Conservation (phyloP, 2,329 filamentous ascomycete species). For the Aspergillus pseudoviridinutans region DNA sequence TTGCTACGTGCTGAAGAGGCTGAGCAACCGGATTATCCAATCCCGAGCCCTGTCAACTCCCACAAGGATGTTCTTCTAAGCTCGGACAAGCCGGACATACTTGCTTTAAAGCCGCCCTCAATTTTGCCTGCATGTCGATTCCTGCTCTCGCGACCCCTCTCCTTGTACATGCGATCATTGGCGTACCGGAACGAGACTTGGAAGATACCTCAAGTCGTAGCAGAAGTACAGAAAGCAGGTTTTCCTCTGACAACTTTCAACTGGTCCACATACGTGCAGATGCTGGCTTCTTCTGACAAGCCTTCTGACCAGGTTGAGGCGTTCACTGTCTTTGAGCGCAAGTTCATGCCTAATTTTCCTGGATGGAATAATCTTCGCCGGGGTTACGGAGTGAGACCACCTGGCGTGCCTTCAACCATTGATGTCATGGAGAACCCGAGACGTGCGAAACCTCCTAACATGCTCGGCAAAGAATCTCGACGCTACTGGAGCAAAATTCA, state of each 20-base stretch:
- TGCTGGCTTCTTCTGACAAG: slow-evolving; percentile 58
- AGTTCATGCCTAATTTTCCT: slow-evolving; percentile 73
- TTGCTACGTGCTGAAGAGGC: slow-evolving; percentile 4
- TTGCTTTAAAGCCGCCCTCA: not conserved
- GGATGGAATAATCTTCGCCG: slow-evolving; percentile 58
- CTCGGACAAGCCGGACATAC: not conserved
- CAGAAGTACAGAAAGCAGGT: slow-evolving; percentile 58
- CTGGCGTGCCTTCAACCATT: slow-evolving; percentile 24
- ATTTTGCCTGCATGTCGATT: slow-evolving; percentile 44
- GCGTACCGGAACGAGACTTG: slow-evolving; percentile 50
- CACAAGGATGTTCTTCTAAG: slow-evolving; percentile 4
- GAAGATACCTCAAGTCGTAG: slow-evolving; percentile 50
- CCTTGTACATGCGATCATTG: slow-evolving; percentile 51
- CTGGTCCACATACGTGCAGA: slow-evolving; percentile 74
- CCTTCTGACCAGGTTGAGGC: slow-evolving; percentile 55
- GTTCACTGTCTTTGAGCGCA: slow-evolving; percentile 69
- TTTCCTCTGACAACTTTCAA: slow-evolving; percentile 72
- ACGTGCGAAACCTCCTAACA: slow-evolving; percentile 16
- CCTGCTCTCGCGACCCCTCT: slow-evolving; percentile 47
- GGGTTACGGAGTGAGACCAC: slow-evolving; percentile 29
- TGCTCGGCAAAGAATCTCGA: slow-evolving; percentile 30
- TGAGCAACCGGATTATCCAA: slow-evolving; percentile 10
- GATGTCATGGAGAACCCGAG: slow-evolving; percentile 29
- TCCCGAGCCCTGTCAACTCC: slow-evolving; percentile 1
- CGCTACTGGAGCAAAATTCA: slow-evolving; percentile 34